phyloP scores from a whole-genome alignment of 257 asterid species.

The Jacaranda mimosifolia region DNA sequence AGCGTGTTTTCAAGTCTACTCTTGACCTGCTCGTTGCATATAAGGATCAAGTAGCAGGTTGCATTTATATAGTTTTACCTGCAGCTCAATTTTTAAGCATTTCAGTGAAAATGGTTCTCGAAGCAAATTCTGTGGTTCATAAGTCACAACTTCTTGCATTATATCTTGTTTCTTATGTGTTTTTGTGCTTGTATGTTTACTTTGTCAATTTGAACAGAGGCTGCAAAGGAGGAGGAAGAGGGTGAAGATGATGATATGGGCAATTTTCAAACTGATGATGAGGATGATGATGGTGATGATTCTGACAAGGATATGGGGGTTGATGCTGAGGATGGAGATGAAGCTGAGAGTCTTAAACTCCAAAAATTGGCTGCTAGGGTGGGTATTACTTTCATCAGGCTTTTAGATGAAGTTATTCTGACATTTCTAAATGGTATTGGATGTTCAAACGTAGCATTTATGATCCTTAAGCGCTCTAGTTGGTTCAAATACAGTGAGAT shows the following conservation, averaged over 20 bases:
- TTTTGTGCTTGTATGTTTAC: neutral
- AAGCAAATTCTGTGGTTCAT: neutral
- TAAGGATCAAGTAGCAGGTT: constrained; percentile 97
- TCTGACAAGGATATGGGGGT: constrained; percentile 97
- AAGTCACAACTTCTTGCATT: constrained; percentile 1
- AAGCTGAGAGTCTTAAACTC: constrained; percentile 74
- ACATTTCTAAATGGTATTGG: neutral
- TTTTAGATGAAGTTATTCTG: neutral
- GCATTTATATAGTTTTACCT: constrained; percentile 25
- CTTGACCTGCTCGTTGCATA: constrained; percentile 96
- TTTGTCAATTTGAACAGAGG: constrained; percentile 51
- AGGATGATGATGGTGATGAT: constrained; percentile 74
- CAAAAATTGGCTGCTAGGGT: constrained; percentile 97
- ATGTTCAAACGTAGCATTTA: constrained; percentile 9
- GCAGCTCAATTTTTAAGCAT: constrained; percentile 16
- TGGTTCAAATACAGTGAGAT: neutral
- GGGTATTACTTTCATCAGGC: constrained; percentile 24
- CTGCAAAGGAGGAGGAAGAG: constrained; percentile 77
- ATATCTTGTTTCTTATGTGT: neutral
- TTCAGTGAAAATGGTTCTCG: neutral
- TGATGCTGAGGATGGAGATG: constrained; percentile 91
- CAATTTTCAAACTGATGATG: constrained; percentile 81
- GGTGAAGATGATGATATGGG: constrained; percentile 82
- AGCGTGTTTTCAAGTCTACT: constrained; percentile 88
- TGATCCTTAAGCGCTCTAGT: neutral